Evolutionary conservation across 768 basidiomycete species (phyloP), one percentile per base, ranked within the genome.

Genomic region (Lentinula aciculospora): DNA sequence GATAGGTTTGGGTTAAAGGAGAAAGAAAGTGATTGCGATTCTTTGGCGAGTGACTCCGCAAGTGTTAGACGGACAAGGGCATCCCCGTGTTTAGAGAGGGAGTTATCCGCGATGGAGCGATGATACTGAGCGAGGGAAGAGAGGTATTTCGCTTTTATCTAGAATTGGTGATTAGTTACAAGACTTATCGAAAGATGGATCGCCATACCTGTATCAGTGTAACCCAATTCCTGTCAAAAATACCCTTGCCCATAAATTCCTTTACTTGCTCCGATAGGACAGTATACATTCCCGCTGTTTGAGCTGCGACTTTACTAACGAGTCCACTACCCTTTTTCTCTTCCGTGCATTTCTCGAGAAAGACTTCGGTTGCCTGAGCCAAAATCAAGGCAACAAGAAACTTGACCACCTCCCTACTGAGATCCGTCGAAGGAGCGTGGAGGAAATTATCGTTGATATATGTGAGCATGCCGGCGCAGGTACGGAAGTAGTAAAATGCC

Each of bases 361-460:
- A 97, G 36, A 98, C 89, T 69, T 98, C 96, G 0, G 92, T 94
- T 0, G 95, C 94, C 71, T 98, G 96, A 0, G 92, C 94, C 15
- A 92, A 77, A 67, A 94, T 94, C 63, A 96, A 60, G n/a, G 83
- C 83, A 1, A 94, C 85, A 37, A 97, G 77, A 63, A 96, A 92
- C 71, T 96, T 95, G 78, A 99, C 81, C 56, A 98, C 92, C 59
- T 98, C 96, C 19, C 93, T 81, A 65, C 88, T 89, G 45, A 98
- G 82, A 73, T 98, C 97, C 1, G 92, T 97, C 21, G 91, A 94
- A 0, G 97, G 97, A 0, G 96, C 97, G 65, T 99, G 97, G 0
- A 99, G 76, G 71, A 99, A 99, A 81, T 99, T 98, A 72, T 99
- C 97, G 74, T 98, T 98, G 77, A 99, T 94, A 70, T 98, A 99